Evolutionary conservation across 2,329 filamentous ascomycete genomes (phyloP).

Genomic region (Penicillium sp.): DNA sequence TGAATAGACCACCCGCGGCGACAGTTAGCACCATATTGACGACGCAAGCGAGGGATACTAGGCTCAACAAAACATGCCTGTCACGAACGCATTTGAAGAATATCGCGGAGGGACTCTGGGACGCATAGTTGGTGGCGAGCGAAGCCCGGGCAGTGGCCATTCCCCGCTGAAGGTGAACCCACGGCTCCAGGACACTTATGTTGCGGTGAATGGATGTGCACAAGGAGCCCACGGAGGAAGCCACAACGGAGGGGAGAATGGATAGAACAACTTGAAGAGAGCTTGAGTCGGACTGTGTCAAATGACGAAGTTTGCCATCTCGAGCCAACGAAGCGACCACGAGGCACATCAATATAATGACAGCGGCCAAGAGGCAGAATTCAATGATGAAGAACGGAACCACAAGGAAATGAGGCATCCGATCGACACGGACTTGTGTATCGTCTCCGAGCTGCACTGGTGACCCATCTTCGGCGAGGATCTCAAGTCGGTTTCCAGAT

Average conservation of each 20-base stretch:
- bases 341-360: constrained; percentile 33
- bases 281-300: constrained; percentile 34
- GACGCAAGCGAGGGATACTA: constrained; percentile 34
- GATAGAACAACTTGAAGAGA: constrained; percentile 34
- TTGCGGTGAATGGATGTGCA: constrained; percentile 38
- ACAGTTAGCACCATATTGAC: constrained; percentile 32
- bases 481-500: constrained; percentile 29
- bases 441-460: constrained; percentile 26
- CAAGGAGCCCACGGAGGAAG: constrained; percentile 32
- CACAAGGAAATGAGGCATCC: constrained; percentile 35
- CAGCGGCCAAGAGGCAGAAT: constrained; percentile 31
- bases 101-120: constrained; percentile 33
- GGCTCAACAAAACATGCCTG: constrained; percentile 27
- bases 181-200: constrained; percentile 35
- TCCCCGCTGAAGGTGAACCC: constrained; percentile 37
- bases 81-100: constrained; percentile 30
- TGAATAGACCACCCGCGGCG: constrained; percentile 36
- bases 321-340: constrained; percentile 29
- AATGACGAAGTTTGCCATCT: constrained; percentile 32
- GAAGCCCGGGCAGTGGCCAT: constrained; percentile 27
- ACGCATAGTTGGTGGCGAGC: constrained; percentile 35
- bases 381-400: constrained; percentile 37
- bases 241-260: constrained; percentile 33
- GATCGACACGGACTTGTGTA: constrained; percentile 28
- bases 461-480: constrained; percentile 31